These are phyloP conservation scores for Clavispora carvajalis DNA, from an alignment of 805 yeast species.

Conservation along the genomic window DNA sequence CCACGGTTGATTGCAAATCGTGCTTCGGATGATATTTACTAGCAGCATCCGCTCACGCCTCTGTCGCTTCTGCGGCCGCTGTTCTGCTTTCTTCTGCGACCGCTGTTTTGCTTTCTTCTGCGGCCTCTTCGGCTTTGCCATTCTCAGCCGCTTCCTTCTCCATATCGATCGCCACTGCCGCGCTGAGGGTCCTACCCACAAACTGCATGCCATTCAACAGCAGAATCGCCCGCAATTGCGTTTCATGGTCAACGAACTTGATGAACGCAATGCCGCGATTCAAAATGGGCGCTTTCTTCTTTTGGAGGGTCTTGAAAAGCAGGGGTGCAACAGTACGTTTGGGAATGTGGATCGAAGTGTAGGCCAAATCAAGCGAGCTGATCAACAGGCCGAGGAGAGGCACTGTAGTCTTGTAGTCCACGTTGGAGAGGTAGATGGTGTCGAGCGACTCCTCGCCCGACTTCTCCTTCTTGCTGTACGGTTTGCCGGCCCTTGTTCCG, in stretches of 20 bases:
- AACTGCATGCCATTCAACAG: conserved; percentile 54
- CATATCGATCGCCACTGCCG: not conserved
- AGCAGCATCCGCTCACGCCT: no score
- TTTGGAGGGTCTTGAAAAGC: conserved; percentile 39
- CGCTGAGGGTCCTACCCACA: not conserved
- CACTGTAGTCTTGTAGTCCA: conserved; percentile 46
- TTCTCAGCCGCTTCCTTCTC: not conserved
- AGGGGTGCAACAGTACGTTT: conserved; percentile 41
- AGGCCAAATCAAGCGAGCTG: conserved; percentile 36
- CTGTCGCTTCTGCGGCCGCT: no score
- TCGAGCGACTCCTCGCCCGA: conserved; percentile 51
- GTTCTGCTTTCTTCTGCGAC: no score
- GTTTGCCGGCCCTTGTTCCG: no score
- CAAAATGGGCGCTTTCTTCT: conserved; percentile 32
- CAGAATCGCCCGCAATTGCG: conserved; percentile 66
- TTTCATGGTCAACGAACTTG: conserved; percentile 53
- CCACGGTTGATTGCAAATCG: no score
- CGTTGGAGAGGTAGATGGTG: conserved; percentile 58
- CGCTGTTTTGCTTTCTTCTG: no score
- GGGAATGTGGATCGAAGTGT: conserved; percentile 59
- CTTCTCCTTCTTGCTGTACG: not conserved
- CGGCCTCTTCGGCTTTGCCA: not conserved
- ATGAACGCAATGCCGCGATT: conserved; percentile 66
- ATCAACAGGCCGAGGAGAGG: conserved; percentile 43
- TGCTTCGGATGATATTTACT: no score